Evolutionary conservation across 129 eudicot genomes (phyloP).

Genomic region (Lactuca sativa): DNA sequence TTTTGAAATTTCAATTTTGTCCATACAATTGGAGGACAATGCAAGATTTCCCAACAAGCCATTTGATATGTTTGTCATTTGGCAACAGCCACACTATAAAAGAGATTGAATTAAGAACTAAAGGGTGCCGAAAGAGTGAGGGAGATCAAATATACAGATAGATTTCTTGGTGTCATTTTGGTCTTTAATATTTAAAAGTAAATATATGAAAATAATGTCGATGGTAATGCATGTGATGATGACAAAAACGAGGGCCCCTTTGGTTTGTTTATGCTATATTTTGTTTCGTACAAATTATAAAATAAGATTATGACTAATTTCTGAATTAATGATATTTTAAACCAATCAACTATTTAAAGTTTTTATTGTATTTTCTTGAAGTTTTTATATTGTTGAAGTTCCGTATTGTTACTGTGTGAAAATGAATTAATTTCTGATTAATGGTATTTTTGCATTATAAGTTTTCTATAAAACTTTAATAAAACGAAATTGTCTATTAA

Average conservation of each 20-base stretch:
- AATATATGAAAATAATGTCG: conserved; percentile 9
- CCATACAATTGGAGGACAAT: conserved; percentile 3
- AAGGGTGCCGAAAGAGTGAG: conserved; percentile 23
- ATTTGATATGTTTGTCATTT: conserved; percentile 33
- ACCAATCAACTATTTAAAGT: no score
- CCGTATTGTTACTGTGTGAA: not conserved
- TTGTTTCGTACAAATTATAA: not conserved
- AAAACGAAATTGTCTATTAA: no score
- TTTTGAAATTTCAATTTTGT: conserved; percentile 6
- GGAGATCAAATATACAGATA: conserved; percentile 29
- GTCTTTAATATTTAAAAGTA: conserved; percentile 16
- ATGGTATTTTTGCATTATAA: no score
- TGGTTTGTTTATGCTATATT: not conserved
- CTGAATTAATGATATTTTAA: not conserved
- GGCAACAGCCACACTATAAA: conserved; percentile 12
- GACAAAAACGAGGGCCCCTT: conserved; percentile 20
- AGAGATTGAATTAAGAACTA: conserved; percentile 7
- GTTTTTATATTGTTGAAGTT: not conserved
- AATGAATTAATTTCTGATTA: no score
- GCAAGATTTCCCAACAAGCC: conserved; percentile 28
- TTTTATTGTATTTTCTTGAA: not conserved
- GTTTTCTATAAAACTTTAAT: no score
- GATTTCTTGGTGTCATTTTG: conserved; percentile 26
- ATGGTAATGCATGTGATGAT: conserved; percentile 30
- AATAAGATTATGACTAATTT: no score